Percentiles rank a stretch among this genome's conserved stretches.
Conservation (phyloP, 1,284 basidiomycete genomes). For the Ganoderma sinense region DNA sequence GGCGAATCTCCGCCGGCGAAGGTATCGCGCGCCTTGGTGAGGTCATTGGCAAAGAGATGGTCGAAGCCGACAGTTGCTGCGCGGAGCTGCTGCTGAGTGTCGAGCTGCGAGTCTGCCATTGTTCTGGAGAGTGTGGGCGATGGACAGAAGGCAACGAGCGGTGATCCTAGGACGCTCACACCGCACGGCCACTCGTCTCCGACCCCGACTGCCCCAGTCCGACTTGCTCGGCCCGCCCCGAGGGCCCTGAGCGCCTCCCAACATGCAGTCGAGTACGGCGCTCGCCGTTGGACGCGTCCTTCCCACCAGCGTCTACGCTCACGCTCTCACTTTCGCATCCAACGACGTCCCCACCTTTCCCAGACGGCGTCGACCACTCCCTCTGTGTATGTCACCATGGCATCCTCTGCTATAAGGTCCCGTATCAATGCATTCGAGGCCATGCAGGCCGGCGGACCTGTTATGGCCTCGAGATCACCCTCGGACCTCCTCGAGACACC, state of each 20-base stretch:
- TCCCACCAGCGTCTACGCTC: slow-evolving; percentile 2
- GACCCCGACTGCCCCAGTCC: not conserved
- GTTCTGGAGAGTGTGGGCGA: not conserved
- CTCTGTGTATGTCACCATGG: slow-evolving; percentile 43
- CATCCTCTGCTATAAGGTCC: slow-evolving; percentile 61
- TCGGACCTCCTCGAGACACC: slow-evolving; percentile 53
- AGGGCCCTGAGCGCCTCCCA: not conserved
- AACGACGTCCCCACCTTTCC: slow-evolving; percentile 2
- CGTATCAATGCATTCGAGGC: slow-evolving; percentile 66
- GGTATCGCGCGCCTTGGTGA: slow-evolving; percentile 56
- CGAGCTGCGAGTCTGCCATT: slow-evolving; percentile 31
- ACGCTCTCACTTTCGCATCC: not conserved
- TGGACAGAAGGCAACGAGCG: slow-evolving; percentile 8
- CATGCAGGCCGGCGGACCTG: slow-evolving; percentile 28
- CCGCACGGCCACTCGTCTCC: not conserved
- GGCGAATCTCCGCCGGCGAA: slow-evolving; percentile 64
- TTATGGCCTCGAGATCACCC: slow-evolving; percentile 29
- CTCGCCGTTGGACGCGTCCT: not conserved
- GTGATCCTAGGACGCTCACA: not conserved
- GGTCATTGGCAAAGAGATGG: slow-evolving; percentile 70
- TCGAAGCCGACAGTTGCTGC: slow-evolving; percentile 70
- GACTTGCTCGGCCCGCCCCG: not conserved
- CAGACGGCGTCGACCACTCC: not conserved
- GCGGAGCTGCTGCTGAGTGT: slow-evolving; percentile 47
- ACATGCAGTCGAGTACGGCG: not conserved